Evolutionary conservation across 768 basidiomycete species (phyloP), one percentile per base, ranked within the genome.

Genomic region (Tylopilus rubrobrunneus): DNA sequence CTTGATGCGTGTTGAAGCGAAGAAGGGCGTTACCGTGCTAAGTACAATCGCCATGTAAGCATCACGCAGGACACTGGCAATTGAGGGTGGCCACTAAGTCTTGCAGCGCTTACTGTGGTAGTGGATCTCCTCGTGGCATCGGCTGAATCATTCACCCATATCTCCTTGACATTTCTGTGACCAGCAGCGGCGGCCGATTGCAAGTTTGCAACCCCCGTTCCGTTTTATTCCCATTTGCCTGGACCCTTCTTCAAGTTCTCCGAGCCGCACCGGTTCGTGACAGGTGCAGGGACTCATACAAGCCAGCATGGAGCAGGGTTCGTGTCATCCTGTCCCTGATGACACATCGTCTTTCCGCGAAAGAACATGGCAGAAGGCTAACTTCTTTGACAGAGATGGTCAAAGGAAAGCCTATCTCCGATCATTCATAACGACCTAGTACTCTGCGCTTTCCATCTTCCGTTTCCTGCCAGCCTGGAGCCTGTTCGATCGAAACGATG

Each of bases 341-440:
- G 45, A 40, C 48, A 48, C 48, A 48, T 55, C 59, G 49, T 54
- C 59, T 50, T 48, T 47, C 54, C 56, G 49, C 55, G 54, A 57
- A 51, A 34, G 48, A 47, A 55, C 21, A n/a, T n/a, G n/a, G n/a
- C n/a, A n/a, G 45, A 41, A 9, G 41, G 31, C 53, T 21, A 45
- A 36, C n/a, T 42, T 49, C 53, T 45, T 23, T 7, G 15, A 37
- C 46, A n/a, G 31, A 31, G 51, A 29, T 55, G 47, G 55, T 21
- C 27, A 29, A 63, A 50, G 42, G 52, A 65, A 62, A 67, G 62
- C 61, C 55, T 62, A 67, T 69, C 59, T 58, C 65, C 63, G 56
- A 67, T 72, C 49, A 67, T 56, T 83, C 33, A 86, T 68, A 82
- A 7, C n/a, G 19, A 19, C 39, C n/a, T 21, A n/a, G 14, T 39